Evolutionary conservation across 441 rosid species (phyloP).

Genomic region (Pelargonium citronellum): DNA sequence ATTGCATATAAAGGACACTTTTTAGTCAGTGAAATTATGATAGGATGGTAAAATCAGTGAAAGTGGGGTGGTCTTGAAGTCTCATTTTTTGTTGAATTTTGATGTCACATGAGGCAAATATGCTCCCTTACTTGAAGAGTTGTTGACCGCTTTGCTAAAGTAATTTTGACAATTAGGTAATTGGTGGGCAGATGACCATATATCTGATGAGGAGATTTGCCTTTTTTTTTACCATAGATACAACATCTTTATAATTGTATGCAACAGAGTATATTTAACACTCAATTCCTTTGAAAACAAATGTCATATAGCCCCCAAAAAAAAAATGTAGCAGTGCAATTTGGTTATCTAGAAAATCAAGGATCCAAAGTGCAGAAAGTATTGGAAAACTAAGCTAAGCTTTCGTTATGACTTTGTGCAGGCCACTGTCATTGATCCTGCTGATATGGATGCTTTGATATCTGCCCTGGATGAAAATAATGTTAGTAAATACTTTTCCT

Average conservation of each 20-base stretch:
- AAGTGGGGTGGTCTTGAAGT: background rate
- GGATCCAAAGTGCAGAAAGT: background rate
- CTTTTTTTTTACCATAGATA: background rate
- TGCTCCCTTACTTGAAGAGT: background rate
- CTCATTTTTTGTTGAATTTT: background rate
- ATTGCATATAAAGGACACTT: too few relatives aligned
- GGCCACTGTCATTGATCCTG: slow-evolving; percentile 94
- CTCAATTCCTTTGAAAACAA: too few relatives aligned
- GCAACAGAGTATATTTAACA: background rate
- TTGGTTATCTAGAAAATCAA: background rate
- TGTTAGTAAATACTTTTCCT: slow-evolving; percentile 33
- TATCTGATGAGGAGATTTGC: background rate
- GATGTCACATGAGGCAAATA: background rate
- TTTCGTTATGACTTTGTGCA: slow-evolving; percentile 23
- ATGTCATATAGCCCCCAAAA: too few relatives aligned
- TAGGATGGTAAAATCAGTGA: too few relatives aligned
- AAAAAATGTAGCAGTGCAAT: background rate
- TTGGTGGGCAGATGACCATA: background rate
- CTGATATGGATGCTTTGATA: slow-evolving; percentile 70
- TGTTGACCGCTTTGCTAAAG: background rate
- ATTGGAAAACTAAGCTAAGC: background rate
- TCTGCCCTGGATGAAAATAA: slow-evolving; percentile 61
- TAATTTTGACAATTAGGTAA: background rate
- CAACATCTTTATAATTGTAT: background rate
- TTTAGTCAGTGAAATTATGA: too few relatives aligned